phyloP scores from a whole-genome alignment of 495 filamentous ascomycete genomes.

The Talaromyces adpressus region DNA sequence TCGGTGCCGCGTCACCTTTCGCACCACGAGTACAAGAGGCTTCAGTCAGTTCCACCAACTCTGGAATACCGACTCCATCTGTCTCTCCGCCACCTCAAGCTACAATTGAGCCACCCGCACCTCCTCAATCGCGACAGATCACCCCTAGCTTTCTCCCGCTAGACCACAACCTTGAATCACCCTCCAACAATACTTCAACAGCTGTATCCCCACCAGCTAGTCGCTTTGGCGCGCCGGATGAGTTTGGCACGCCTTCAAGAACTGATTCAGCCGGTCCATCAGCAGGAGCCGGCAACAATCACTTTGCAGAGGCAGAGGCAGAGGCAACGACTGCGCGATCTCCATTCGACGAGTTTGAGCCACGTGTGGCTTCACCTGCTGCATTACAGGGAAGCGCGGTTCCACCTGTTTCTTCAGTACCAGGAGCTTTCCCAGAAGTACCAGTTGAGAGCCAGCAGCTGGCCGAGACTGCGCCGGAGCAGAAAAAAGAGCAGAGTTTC shows the following conservation, averaged over 20 bases:
- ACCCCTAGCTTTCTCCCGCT: constrained; percentile 67
- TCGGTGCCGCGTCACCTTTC: constrained; percentile 50
- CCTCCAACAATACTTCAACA: constrained; percentile 69
- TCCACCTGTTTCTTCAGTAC: neutral
- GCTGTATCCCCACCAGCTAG: constrained; percentile 76
- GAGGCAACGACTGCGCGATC: constrained; percentile 20
- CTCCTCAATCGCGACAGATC: constrained; percentile 63
- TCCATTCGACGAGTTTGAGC: constrained; percentile 38
- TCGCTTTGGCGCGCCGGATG: constrained; percentile 51
- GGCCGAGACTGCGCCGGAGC: constrained; percentile 15
- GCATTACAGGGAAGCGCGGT: constrained; percentile 7
- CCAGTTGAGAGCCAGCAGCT: constrained; percentile 6
- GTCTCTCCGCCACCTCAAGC: constrained; percentile 53
- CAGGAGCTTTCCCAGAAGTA: neutral
- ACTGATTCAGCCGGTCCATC: constrained; percentile 23
- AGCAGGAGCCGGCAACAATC: neutral
- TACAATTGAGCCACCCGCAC: constrained; percentile 50
- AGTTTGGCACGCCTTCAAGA: constrained; percentile 54
- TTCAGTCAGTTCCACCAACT: constrained; percentile 31
- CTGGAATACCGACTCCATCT: constrained; percentile 50
- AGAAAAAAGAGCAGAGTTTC: constrained; percentile 32
- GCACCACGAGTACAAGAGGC: constrained; percentile 20
- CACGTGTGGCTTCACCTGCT: constrained; percentile 12
- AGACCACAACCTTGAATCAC: constrained; percentile 44
- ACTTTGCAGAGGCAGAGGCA: constrained; percentile 12